Conservation (phyloP, 306 rosid species). For the Glycine latifolia region DNA sequence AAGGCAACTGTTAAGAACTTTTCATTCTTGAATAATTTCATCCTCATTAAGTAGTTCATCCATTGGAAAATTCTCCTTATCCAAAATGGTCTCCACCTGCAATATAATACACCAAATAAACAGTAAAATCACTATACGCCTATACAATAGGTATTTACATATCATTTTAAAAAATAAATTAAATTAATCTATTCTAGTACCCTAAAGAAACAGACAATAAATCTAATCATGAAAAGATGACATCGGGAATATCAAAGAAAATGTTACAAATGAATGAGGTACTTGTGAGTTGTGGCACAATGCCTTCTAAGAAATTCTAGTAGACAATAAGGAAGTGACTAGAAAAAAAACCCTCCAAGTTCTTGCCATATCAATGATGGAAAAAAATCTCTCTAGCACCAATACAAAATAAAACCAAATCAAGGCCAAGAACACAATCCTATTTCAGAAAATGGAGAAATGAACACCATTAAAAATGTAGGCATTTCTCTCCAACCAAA, state of each 20-base stretch:
- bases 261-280: neutral
- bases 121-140: neutral
- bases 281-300: conserved; percentile 10
- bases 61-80: conserved; percentile 83
- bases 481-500: neutral
- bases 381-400: neutral
- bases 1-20: conserved; percentile 93
- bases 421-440: conserved; percentile 11
- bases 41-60: conserved; percentile 98
- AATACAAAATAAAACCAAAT: conserved; percentile 25
- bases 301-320: conserved; percentile 6
- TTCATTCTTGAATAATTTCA: conserved; percentile 98
- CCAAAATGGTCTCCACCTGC: conserved; percentile 98
- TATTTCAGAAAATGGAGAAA: neutral
- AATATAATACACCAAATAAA: conserved; percentile 43
- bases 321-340: neutral
- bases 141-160: neutral
- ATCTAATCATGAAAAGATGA: conserved; percentile 6
- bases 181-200: conserved; percentile 1
- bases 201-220: conserved; percentile 23
- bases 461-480: neutral
- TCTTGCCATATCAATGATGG: neutral
- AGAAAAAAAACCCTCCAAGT: neutral
- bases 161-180: conserved; percentile 25
- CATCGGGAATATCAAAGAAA: conserved; percentile 29